phyloP scores from a whole-genome alignment of 305 asterid species.

The Euphrasia arctica region DNA sequence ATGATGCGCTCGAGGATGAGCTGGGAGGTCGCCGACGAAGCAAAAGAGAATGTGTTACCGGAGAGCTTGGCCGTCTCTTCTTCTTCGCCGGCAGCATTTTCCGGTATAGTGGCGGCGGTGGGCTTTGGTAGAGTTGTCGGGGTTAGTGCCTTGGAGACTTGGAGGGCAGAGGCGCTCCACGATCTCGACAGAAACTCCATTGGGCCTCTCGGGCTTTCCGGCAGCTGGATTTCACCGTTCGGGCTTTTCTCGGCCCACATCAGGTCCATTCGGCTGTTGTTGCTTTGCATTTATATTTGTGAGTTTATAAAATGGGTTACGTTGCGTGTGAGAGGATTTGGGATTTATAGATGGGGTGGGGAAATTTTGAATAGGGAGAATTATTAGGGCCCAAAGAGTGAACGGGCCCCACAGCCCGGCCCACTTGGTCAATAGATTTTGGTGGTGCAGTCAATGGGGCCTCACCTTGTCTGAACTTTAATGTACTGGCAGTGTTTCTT shows the following conservation, averaged over 20 bases:
- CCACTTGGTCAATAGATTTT: constrained; percentile 40
- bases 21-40: constrained; percentile 96
- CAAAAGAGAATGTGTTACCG: constrained; percentile 86
- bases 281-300: constrained; percentile 5
- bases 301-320: too few relatives aligned
- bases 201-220: constrained; percentile 97
- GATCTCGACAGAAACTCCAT: constrained; percentile 97
- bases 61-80: constrained; percentile 66
- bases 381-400: constrained; percentile 14
- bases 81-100: constrained; percentile 54
- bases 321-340: too few relatives aligned
- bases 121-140: constrained; percentile 37
- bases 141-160: constrained; percentile 69
- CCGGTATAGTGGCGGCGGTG: constrained; percentile 40
- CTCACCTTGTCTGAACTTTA: constrained; percentile 25
- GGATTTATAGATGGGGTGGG: neutral
- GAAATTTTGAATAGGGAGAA: neutral
- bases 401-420: constrained; percentile 33
- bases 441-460: constrained; percentile 36
- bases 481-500: constrained; percentile 23
- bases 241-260: constrained; percentile 66
- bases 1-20: constrained; percentile 95
- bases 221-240: constrained; percentile 58
- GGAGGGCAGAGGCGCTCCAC: constrained; percentile 93
- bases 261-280: constrained; percentile 46